A percentile compares a stretch with the other conserved stretches of the same genome.
Conservation (phyloP, 352 stramenopile genomes). For the Phytophthora multivora region DNA sequence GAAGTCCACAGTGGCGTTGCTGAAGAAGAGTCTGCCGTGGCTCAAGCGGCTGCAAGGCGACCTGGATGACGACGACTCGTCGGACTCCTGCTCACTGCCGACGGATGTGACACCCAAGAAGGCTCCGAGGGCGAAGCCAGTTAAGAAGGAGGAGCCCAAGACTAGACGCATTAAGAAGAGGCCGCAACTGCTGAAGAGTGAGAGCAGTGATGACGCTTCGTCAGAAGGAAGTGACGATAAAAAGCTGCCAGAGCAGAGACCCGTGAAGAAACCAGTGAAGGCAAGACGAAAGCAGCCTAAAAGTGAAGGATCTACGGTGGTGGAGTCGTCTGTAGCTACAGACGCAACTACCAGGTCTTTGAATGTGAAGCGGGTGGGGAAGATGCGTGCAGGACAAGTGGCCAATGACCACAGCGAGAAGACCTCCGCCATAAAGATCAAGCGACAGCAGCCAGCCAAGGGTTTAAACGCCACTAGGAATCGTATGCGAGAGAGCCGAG, state of each 20-base stretch:
- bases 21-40: conserved; percentile 24
- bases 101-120: conserved; percentile 4
- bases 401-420: background rate
- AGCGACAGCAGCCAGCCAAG: conserved; percentile 5
- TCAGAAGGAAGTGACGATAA: background rate
- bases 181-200: background rate
- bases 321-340: background rate
- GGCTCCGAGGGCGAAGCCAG: background rate
- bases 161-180: conserved; percentile 9
- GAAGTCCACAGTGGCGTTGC: conserved; percentile 1
- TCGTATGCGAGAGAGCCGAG: conserved; percentile 6
- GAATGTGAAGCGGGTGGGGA: conserved; percentile 7
- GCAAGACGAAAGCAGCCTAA: conserved; percentile 3
- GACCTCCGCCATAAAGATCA: conserved; percentile 3
- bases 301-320: conserved; percentile 1
- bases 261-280: conserved; percentile 4
- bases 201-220: conserved; percentile 4
- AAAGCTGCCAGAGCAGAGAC: background rate
- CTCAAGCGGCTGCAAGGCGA: conserved; percentile 26
- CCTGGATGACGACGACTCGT: conserved; percentile 35
- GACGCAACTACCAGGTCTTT: background rate
- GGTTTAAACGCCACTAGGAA: background rate
- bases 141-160: conserved; percentile 1
- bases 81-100: conserved; percentile 18
- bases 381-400: conserved; percentile 1